phyloP scores from a whole-genome alignment of 371 early-diverging fungal species.

The Blakeslea trispora region DNA sequence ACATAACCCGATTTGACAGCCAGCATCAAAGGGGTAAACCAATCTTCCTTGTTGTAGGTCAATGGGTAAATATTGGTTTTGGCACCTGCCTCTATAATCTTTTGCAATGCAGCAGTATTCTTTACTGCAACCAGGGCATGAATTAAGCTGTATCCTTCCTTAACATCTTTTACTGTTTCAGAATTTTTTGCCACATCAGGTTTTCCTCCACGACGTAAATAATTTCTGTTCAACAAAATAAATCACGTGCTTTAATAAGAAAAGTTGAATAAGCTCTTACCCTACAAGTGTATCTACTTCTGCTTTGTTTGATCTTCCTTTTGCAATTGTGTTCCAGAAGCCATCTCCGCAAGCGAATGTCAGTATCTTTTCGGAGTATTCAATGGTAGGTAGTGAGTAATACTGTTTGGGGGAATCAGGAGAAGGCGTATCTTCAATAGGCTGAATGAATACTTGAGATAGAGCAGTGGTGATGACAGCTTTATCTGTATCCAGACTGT shows the following conservation, averaged over 20 bases:
- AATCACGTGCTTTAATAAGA: too few relatives aligned
- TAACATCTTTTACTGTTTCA: conserved; percentile 33
- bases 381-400: not conserved
- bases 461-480: not conserved
- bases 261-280: too few relatives aligned
- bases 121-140: conserved; percentile 42
- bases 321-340: conserved; percentile 46
- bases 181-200: conserved; percentile 50
- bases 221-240: conserved; percentile 31
- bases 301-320: conserved; percentile 29
- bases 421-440: too few relatives aligned
- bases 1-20: conserved; percentile 40
- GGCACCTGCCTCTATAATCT: conserved; percentile 39
- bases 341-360: conserved; percentile 45
- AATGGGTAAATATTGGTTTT: conserved; percentile 36
- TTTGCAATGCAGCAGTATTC: conserved; percentile 30
- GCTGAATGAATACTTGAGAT: too few relatives aligned
- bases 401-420: too few relatives aligned
- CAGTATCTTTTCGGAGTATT: conserved; percentile 7
- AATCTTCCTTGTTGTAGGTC: conserved; percentile 18
- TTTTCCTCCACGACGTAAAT: conserved; percentile 45
- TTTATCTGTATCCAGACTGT: not conserved
- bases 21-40: conserved; percentile 34
- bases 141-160: conserved; percentile 46
- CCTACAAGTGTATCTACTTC: conserved; percentile 34